Evolutionary conservation across 257 asterid genomes (phyloP).

Genomic region (Phtheirospermum japonicum): DNA sequence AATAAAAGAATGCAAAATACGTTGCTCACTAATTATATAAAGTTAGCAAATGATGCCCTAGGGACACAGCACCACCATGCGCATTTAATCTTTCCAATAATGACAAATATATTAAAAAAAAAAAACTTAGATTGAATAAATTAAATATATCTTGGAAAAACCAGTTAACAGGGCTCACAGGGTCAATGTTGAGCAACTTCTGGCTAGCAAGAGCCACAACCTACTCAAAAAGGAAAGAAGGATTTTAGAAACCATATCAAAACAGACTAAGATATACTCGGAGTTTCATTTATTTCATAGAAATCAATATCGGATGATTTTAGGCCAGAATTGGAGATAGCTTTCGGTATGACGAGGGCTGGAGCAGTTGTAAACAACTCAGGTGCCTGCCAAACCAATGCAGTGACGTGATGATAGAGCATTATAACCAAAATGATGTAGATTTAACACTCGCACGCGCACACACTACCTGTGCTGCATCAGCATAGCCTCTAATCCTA

Average conservation of each 20-base stretch:
- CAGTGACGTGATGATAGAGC: constrained; percentile 16
- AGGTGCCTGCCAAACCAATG: constrained; percentile 72
- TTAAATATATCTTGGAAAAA: background rate
- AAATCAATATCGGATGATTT: constrained; percentile 68
- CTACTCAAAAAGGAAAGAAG: constrained; percentile 39
- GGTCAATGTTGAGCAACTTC: constrained; percentile 62
- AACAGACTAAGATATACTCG: background rate
- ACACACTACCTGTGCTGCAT: constrained; percentile 80
- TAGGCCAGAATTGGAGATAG: constrained; percentile 72
- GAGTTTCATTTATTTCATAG: constrained; percentile 75
- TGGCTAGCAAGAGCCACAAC: constrained; percentile 91
- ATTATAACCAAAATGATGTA: too few species aligned
- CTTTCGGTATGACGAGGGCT: constrained; percentile 91
- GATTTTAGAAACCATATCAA: constrained; percentile 13
- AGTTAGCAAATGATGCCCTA: constrained; percentile 64
- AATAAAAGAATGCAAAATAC: constrained; percentile 1
- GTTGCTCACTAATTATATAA: background rate
- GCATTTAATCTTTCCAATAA: constrained; percentile 65
- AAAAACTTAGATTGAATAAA: constrained; percentile 1
- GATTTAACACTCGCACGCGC: too few species aligned
- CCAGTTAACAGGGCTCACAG: too few species aligned
- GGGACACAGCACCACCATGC: constrained; percentile 91
- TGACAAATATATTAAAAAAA: constrained; percentile 12
- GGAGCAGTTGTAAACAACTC: constrained; percentile 94
- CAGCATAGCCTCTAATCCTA: constrained; percentile 83